Conservation (phyloP, 495 filamentous ascomycete genomes). For the Daldinia vernicosa region DNA sequence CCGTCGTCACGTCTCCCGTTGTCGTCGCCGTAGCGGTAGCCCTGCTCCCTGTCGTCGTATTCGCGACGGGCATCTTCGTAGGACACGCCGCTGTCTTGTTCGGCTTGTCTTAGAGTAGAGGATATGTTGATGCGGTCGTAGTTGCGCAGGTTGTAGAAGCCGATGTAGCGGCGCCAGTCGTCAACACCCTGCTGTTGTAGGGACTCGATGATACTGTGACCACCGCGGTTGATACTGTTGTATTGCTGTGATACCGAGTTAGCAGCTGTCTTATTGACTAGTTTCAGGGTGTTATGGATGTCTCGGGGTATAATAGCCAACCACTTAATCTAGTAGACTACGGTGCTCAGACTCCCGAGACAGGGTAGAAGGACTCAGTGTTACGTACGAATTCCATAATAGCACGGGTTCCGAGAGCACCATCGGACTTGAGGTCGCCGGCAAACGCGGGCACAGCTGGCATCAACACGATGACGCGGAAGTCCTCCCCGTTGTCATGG, state of each 20-base stretch:
- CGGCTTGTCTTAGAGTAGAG: slow-evolving; percentile 67
- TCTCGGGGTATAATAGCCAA: background rate
- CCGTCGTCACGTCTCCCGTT: slow-evolving; percentile 14
- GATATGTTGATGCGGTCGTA: slow-evolving; percentile 90
- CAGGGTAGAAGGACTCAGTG: background rate
- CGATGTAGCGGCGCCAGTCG: slow-evolving; percentile 77
- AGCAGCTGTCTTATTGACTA: background rate
- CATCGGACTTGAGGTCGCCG: slow-evolving; percentile 82
- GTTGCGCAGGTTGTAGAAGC: slow-evolving; percentile 94
- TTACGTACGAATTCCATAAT: slow-evolving; percentile 85
- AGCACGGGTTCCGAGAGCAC: slow-evolving; percentile 83
- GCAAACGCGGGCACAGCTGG: slow-evolving; percentile 91
- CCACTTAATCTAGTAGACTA: background rate
- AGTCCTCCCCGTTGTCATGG: slow-evolving; percentile 73
- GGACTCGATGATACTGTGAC: slow-evolving; percentile 83
- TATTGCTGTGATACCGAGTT: slow-evolving; percentile 62
- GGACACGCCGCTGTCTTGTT: slow-evolving; percentile 72
- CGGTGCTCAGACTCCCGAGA: background rate
- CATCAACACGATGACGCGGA: slow-evolving; percentile 86
- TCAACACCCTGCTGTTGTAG: slow-evolving; percentile 76
- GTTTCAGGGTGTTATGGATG: background rate
- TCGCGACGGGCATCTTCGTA: slow-evolving; percentile 76
- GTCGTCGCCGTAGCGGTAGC: slow-evolving; percentile 35
- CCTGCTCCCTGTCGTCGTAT: slow-evolving; percentile 64
- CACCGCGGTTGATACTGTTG: slow-evolving; percentile 85